A percentile compares a stretch with the other conserved stretches of the same genome.
Conservation (phyloP, 805 yeast species). For the Candida alai region DNA sequence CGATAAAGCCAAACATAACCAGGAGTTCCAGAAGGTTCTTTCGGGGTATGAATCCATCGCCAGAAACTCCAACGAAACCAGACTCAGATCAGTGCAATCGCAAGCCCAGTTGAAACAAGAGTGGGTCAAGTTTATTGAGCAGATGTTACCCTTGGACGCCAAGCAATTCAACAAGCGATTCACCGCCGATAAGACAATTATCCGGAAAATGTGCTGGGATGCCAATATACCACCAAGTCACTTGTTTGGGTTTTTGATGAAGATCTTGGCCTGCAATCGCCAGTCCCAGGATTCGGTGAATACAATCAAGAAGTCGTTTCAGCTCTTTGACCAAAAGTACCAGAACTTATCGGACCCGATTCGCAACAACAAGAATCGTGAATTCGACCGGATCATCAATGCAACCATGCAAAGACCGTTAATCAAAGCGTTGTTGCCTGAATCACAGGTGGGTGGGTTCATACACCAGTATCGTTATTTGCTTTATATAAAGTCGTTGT, state of each 20-base stretch:
- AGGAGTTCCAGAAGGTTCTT: constrained; percentile 47
- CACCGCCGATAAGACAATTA: constrained; percentile 22
- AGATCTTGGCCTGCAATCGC: constrained; percentile 15
- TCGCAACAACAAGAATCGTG: constrained; percentile 27
- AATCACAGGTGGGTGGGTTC: constrained; percentile 18
- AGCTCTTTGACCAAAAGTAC: constrained; percentile 19
- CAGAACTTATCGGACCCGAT: constrained; percentile 24
- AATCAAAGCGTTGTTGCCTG: constrained; percentile 17
- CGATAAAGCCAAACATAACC: constrained; percentile 55
- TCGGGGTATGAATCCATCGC: constrained; percentile 31
- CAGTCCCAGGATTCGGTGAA: constrained; percentile 14
- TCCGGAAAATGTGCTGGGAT: constrained; percentile 37
- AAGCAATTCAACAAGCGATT: constrained; percentile 24
- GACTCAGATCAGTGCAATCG: constrained; percentile 16
- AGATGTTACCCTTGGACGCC: constrained; percentile 6
- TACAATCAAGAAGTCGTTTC: constrained; percentile 17
- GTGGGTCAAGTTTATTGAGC: constrained; percentile 22
- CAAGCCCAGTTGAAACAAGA: constrained; percentile 19
- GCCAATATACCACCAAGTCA: constrained; percentile 23
- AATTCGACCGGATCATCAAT: constrained; percentile 26
- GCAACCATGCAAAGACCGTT: constrained; percentile 27
- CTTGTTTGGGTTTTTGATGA: constrained; percentile 24
- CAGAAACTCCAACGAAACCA: constrained; percentile 20
- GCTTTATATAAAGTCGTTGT: constrained; percentile 35
- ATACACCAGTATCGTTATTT: constrained; percentile 14